phyloP scores from a whole-genome alignment of 139 green algal species.

The Chlamydomonas sphaeroides region DNA sequence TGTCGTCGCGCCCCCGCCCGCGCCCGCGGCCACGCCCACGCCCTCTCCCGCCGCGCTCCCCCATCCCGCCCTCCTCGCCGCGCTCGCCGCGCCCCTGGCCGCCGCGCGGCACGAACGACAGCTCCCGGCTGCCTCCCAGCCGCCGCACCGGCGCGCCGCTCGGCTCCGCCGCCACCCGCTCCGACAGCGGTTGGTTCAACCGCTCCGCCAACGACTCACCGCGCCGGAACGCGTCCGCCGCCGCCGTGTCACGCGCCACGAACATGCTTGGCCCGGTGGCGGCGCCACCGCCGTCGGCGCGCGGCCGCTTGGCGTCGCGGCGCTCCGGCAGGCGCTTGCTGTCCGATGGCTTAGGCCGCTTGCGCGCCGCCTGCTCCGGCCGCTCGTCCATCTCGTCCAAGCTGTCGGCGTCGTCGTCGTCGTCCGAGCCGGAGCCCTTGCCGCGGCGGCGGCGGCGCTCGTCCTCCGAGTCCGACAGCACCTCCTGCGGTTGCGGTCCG shows the following conservation, averaged over 20 bases:
- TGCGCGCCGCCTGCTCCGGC: too few relatives aligned
- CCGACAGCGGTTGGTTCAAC: conserved; percentile 68
- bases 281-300: background rate
- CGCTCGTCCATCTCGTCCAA: conserved; percentile 40
- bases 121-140: conserved; percentile 70
- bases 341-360: too few relatives aligned
- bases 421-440: conserved; percentile 18
- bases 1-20: background rate
- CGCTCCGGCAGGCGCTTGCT: background rate
- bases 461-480: background rate
- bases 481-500: background rate
- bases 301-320: conserved; percentile 7
- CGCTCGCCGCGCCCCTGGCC: conserved; percentile 5
- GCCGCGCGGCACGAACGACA: conserved; percentile 69
- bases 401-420: conserved; percentile 9
- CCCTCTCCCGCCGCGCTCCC: conserved; percentile 7
- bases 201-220: conserved; percentile 56
- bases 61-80: background rate
- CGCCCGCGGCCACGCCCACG: background rate
- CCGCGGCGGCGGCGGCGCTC: too few relatives aligned
- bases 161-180: conserved; percentile 46
- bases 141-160: conserved; percentile 23
- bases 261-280: conserved; percentile 71
- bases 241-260: conserved; percentile 70
- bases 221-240: conserved; percentile 72